A percentile compares a stretch with the other conserved stretches of the same genome.
phyloP scores from a whole-genome alignment of 2,329 filamentous ascomycete genomes.

The Exophiala spinifera region DNA sequence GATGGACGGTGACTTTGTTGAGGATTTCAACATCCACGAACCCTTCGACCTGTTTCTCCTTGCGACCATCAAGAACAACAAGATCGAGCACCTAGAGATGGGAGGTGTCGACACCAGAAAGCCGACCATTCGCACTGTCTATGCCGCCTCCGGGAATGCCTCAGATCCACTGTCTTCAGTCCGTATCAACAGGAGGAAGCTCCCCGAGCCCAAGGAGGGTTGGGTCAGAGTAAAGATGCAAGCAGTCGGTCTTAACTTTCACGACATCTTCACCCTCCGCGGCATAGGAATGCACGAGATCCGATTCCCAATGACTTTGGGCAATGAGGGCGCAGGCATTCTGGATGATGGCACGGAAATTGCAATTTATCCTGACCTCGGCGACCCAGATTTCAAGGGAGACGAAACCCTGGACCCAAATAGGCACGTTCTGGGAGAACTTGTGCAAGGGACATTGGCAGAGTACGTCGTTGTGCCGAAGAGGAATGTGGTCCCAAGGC shows the following conservation, averaged over 20 bases:
- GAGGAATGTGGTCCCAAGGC: conserved; percentile 16
- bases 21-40: conserved; percentile 17
- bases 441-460: conserved; percentile 18
- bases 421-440: conserved; percentile 18
- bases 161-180: conserved; percentile 18
- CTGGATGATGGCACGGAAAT: conserved; percentile 20
- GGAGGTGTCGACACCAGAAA: conserved; percentile 16
- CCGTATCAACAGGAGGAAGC: conserved; percentile 6
- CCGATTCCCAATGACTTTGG: conserved; percentile 20
- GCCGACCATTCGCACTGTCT: conserved; percentile 15
- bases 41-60: conserved; percentile 20
- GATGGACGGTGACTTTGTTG: conserved; percentile 21
- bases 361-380: conserved; percentile 16
- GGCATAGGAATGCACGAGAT: conserved; percentile 17
- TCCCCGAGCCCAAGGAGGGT: conserved; percentile 11
- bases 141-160: conserved; percentile 11
- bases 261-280: conserved; percentile 21
- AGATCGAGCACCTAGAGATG: conserved; percentile 15
- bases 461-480: conserved; percentile 17
- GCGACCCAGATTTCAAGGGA: conserved; percentile 20
- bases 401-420: conserved; percentile 19
- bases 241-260: conserved; percentile 20
- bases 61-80: conserved; percentile 9
- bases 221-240: conserved; percentile 20
- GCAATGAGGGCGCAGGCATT: conserved; percentile 20